Evolutionary conservation across 495 filamentous ascomycete genomes (phyloP).

Genomic region (Xylaria longipes): DNA sequence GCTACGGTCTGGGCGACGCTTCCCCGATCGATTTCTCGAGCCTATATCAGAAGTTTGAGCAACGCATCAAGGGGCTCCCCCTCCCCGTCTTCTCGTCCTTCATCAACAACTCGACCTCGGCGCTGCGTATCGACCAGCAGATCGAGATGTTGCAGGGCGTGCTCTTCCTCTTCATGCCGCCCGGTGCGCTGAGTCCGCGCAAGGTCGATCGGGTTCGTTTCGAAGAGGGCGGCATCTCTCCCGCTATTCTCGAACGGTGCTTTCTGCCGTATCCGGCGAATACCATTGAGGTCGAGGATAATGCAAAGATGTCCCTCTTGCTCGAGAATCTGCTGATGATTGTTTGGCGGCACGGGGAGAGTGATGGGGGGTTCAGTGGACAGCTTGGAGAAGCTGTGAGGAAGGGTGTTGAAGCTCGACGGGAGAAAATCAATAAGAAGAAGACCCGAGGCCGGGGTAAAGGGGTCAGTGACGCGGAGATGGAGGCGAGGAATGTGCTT

Average conservation of each 20-base stretch:
- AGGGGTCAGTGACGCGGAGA: conserved; percentile 38
- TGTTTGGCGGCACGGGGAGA: conserved; percentile 49
- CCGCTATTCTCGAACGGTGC: conserved; percentile 65
- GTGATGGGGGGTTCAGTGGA: conserved; percentile 48
- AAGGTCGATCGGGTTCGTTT: conserved; percentile 46
- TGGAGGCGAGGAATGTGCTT: conserved; percentile 42
- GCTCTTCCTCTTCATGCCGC: conserved; percentile 66
- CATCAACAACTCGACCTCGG: conserved; percentile 56
- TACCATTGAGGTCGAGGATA: conserved; percentile 67
- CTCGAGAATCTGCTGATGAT: conserved; percentile 74
- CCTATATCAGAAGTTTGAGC: conserved; percentile 72
- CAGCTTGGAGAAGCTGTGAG: conserved; percentile 61
- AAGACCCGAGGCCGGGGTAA: conserved; percentile 53
- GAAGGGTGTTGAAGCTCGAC: conserved; percentile 68
- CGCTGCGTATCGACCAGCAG: conserved; percentile 57
- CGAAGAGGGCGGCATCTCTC: conserved; percentile 56
- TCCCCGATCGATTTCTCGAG: conserved; percentile 59
- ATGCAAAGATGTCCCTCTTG: conserved; percentile 79
- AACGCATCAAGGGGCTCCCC: conserved; percentile 69
- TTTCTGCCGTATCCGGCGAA: conserved; percentile 78
- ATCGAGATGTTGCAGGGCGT: conserved; percentile 70
- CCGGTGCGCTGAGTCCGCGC: conserved; percentile 57
- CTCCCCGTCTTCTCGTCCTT: conserved; percentile 76
- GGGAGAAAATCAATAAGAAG: conserved; percentile 56
- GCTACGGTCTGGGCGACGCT: conserved; percentile 39